These are phyloP conservation scores for Shiraia bambusicola DNA, from an alignment of 2,329 filamentous ascomycete genomes.

Conservation along the genomic window DNA sequence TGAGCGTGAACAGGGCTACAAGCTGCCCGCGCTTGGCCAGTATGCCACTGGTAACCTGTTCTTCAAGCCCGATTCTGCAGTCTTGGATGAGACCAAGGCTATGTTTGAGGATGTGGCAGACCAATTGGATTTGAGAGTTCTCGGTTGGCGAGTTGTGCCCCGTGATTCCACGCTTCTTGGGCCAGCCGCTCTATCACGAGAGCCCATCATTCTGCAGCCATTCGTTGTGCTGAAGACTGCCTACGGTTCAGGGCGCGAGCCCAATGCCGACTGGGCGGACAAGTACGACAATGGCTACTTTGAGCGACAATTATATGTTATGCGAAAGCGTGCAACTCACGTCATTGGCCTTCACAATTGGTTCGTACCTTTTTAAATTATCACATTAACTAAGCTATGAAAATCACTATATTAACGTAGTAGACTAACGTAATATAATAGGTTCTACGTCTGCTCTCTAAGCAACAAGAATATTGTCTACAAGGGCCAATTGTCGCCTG, in stretches of 20 bases:
- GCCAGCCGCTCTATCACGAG: conserved; percentile 87
- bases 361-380: too few species aligned
- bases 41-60: conserved; percentile 98
- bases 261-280: conserved; percentile 74
- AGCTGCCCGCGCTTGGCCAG: conserved; percentile 83
- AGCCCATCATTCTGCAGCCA: conserved; percentile 92
- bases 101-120: conserved; percentile 94
- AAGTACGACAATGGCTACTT: conserved; percentile 83
- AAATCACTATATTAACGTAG: too few species aligned
- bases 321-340: conserved; percentile 93
- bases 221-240: conserved; percentile 86
- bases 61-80: conserved; percentile 94
- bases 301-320: conserved; percentile 89
- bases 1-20: conserved; percentile 82
- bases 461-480: conserved; percentile 99
- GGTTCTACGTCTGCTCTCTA: conserved; percentile 94
- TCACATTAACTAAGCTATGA: too few species aligned
- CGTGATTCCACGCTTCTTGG: conserved; percentile 91
- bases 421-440: too few species aligned
- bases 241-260: conserved; percentile 79
- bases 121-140: conserved; percentile 80
- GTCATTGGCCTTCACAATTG: conserved; percentile 94
- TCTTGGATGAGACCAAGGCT: conserved; percentile 83
- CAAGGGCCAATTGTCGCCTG: conserved; percentile 91
- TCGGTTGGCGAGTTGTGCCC: conserved; percentile 96